These are phyloP conservation scores for Chiua virens DNA, from an alignment of 768 basidiomycete species.

Conservation along the genomic window DNA sequence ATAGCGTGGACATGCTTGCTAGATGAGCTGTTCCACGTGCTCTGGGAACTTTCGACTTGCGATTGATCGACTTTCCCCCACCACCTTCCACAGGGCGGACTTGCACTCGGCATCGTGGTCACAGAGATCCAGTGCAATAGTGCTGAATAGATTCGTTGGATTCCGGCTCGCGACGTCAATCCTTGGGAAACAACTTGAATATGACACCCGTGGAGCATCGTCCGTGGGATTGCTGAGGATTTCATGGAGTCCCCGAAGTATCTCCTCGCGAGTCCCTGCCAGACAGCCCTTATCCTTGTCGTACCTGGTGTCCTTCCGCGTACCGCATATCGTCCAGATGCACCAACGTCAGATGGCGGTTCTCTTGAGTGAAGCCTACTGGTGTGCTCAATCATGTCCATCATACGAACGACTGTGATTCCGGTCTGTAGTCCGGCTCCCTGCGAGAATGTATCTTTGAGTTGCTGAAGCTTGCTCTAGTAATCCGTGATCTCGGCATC, in stretches of 20 bases:
- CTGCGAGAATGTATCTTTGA: neutral
- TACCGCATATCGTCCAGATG: constrained; percentile 6
- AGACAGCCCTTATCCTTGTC: neutral
- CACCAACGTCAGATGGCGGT: neutral
- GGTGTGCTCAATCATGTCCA: neutral
- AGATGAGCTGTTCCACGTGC: constrained; percentile 9
- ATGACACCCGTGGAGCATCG: too few species aligned
- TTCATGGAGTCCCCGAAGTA: neutral
- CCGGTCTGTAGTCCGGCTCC: neutral
- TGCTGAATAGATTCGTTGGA: too few species aligned
- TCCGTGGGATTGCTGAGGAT: too few species aligned
- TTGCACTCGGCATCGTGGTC: too few species aligned
- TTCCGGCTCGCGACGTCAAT: too few species aligned
- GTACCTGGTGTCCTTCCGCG: constrained; percentile 2
- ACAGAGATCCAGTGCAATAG: too few species aligned
- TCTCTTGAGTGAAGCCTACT: neutral
- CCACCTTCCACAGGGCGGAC: too few species aligned
- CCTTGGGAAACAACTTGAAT: too few species aligned
- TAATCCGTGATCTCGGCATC: neutral
- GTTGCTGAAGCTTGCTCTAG: neutral
- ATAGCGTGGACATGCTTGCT: constrained; percentile 8
- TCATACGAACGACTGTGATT: too few species aligned
- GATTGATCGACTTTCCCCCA: too few species aligned
- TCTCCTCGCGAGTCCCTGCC: neutral
- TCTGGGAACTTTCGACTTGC: too few species aligned